phyloP scores from a whole-genome alignment of 257 asterid genomes.

The Penstemon barbatus region DNA sequence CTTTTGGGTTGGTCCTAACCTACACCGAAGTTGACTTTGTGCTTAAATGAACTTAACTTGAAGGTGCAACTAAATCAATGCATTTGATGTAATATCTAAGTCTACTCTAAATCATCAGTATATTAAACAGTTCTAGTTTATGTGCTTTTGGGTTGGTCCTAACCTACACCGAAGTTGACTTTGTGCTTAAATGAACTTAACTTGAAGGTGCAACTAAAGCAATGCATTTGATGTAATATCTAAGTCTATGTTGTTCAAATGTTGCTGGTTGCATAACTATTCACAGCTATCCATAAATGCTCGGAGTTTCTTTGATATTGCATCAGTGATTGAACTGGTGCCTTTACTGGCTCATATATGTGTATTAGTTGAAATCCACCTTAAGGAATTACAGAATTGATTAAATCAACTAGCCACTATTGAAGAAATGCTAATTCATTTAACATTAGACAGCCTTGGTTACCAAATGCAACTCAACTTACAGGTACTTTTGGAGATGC shows the following conservation, averaged over 20 bases:
- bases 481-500: no score
- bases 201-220: not conserved
- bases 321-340: not conserved
- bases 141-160: not conserved
- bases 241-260: not conserved
- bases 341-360: not conserved
- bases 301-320: not conserved
- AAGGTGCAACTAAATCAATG: not conserved
- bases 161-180: not conserved
- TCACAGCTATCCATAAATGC: not conserved
- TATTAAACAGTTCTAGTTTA: not conserved
- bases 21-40: not conserved
- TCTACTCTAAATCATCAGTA: not conserved
- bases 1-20: not conserved
- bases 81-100: no score
- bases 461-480: no score
- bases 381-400: not conserved
- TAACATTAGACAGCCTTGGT: no score
- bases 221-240: no score
- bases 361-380: not conserved
- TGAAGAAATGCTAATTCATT: no score
- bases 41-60: not conserved
- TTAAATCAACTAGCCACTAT: no score
- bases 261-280: not conserved
- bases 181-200: not conserved